Conservation (phyloP, 148 eudicot genomes). For the Rhododendron williamsianum region DNA sequence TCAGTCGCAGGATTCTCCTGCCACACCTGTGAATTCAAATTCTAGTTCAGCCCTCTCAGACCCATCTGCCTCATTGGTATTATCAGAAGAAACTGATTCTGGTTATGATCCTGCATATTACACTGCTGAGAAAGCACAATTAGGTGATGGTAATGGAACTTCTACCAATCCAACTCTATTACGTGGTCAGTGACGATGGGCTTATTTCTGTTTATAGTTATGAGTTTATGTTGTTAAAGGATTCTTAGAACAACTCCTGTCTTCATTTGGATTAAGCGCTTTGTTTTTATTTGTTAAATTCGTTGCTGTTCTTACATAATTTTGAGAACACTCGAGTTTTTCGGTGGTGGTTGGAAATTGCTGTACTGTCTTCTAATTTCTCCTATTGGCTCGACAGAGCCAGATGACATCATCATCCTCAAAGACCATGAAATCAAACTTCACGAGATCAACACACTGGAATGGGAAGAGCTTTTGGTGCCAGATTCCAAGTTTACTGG, state of each 20-base stretch:
- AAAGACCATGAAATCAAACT: conserved; percentile 57
- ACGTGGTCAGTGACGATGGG: not conserved
- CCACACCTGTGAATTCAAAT: conserved; percentile 43
- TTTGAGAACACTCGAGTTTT: not conserved
- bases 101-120: conserved; percentile 28
- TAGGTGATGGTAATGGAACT: conserved; percentile 27
- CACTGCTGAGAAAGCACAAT: conserved; percentile 24
- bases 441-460: conserved; percentile 89
- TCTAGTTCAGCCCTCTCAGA: conserved; percentile 56
- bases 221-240: not conserved
- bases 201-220: not conserved
- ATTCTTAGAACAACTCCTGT: not conserved
- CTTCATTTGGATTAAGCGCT: not conserved
- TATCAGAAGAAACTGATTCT: conserved; percentile 51
- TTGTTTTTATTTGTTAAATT: not conserved
- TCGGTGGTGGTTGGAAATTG: not conserved
- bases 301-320: not conserved
- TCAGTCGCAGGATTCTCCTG: conserved; percentile 70
- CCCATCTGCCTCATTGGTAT: conserved; percentile 40
- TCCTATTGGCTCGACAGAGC: conserved; percentile 27
- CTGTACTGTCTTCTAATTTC: not conserved
- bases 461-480: conserved; percentile 94
- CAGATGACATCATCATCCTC: conserved; percentile 35
- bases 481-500: conserved; percentile 36
- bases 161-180: not conserved